Percentiles rank a stretch among this genome's conserved stretches.
Conservation (phyloP, 441 rosid genomes). For the Gossypium davidsonii region DNA sequence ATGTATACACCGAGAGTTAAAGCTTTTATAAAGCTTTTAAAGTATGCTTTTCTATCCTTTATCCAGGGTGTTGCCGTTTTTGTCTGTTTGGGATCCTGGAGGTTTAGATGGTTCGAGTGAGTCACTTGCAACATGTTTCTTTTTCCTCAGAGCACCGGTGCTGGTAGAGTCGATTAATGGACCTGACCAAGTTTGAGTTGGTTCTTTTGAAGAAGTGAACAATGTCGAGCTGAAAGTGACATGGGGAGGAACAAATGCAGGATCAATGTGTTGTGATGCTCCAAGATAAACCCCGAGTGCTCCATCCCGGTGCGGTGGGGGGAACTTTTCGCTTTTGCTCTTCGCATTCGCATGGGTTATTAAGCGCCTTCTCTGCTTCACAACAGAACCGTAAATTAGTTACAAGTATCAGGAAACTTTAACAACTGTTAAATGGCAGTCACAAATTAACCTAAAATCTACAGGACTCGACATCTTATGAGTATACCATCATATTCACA, state of each 20-base stretch:
- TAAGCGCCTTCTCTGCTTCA: too few species aligned
- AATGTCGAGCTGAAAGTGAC: slow-evolving; percentile 67
- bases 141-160: slow-evolving; percentile 36
- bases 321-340: slow-evolving; percentile 97
- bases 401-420: not conserved
- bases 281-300: slow-evolving; percentile 74
- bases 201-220: slow-evolving; percentile 58
- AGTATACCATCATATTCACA: too few species aligned
- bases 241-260: slow-evolving; percentile 51
- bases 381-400: not conserved
- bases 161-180: not conserved
- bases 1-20: slow-evolving; percentile 11
- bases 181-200: slow-evolving; percentile 79
- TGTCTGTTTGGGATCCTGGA: slow-evolving; percentile 30
- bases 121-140: slow-evolving; percentile 35
- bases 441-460: too few species aligned
- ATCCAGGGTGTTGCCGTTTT: slow-evolving; percentile 31
- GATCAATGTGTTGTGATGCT: slow-evolving; percentile 68
- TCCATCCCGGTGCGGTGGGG: slow-evolving; percentile 92
- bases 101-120: slow-evolving; percentile 22
- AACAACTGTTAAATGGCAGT: not conserved
- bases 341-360: too few species aligned
- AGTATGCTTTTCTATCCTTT: slow-evolving; percentile 54
- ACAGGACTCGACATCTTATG: too few species aligned
- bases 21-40: slow-evolving; percentile 14